Evolutionary conservation across 495 filamentous ascomycete genomes (phyloP), one percentile per base, ranked within the genome.

Genomic region (Sporormia fimetaria): DNA sequence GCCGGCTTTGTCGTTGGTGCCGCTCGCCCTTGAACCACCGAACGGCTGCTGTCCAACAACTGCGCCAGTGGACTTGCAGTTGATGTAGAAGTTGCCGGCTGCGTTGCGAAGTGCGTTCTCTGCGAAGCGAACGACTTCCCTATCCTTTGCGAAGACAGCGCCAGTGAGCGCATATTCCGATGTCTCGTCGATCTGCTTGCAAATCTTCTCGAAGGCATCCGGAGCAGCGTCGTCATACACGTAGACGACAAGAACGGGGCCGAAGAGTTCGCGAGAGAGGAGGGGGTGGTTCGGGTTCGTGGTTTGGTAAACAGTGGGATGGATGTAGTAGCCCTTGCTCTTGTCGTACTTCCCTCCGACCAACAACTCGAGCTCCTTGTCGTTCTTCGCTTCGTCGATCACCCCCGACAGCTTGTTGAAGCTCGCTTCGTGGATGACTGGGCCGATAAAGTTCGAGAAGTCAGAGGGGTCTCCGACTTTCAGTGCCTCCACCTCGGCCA

Each of bases 261-360:
- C 76, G 57, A 80, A 80, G 31, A 80, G 70, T 55, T 81, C 76
- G 35, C 65, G 72, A 29, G 63, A 66, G 15, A 81, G 66, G 39
- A 78, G 71, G 32, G 64, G 66, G 59, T 81, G 76, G 51, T 70
- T 62, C 0, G 76, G 70, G 61, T 80, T 76, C n/a, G 62, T 64
- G 48, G 76, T 78, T 31, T 61, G 60, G 66, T 81, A 81, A 52
- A 80, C 70, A 39, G 76, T 81, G 6, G 76, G 76, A 45, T 78
- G 66, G 51, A 81, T 70, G 67, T 69, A 81, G 67, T 73, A 81
- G 51, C 76, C 76, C 46, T 69, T 63, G 35, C 61, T 67, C 33
- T 65, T 67, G 54, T 79, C 73, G 51, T 76, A 74, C 24, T 62
- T 63, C 21, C 76, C 76, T 29, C 76, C 76, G 9, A 65, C 66